Base-by-base conservation (phyloP, 768 basidiomycete genomes). In the Mycena filopes region DNA sequence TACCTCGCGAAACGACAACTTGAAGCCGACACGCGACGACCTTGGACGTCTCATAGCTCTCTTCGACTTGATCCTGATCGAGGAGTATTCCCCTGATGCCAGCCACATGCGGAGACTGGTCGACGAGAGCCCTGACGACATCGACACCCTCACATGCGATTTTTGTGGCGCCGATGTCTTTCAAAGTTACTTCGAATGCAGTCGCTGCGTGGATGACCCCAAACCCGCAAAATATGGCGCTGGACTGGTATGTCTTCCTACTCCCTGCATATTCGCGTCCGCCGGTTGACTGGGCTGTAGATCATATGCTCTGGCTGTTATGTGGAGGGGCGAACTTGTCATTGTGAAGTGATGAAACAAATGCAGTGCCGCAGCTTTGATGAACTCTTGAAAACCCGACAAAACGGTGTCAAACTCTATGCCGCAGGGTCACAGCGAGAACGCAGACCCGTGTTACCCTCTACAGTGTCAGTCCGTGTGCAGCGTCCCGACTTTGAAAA, bases 151-250 rank as follows among this genome's bases (percentile, higher is more conserved):
- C 38, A 78, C 71, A 10, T 95, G 94, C 71, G 93, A 95, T 72
- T 94, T 93, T 73, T 95, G 94, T 70, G 89, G 87, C 20, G 86
- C 85, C 3, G 94, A 95, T 71, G 85, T 95, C 63, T 95, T 94
- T 68, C 89, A 93, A 67, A 89, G 89, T 65, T 94, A 89, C 73
- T 91, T 95, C 66, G 88, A 91, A 73, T 95, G 93, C 72, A 71
- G 73, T 2, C 63, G 68, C 1, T 91, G 92, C 69, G 75, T 78
- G 12, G 60, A 66, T 7, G 50, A 46, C 42, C 5, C 38, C 26
- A 55, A 47, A 63, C 48, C 33, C 11, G 48, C 50, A 7, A 71
- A 62, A 20, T 69, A 71, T 13, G 84, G 83, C 1, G 81, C 82
- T 63, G 84, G 82, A 15, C 78, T 87, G 60, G n/a, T n/a, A n/a